Percentiles rank a stretch among this genome's conserved stretches.
Evolutionary conservation across 306 rosid species (phyloP).

Genomic region (Cajanus cajan): DNA sequence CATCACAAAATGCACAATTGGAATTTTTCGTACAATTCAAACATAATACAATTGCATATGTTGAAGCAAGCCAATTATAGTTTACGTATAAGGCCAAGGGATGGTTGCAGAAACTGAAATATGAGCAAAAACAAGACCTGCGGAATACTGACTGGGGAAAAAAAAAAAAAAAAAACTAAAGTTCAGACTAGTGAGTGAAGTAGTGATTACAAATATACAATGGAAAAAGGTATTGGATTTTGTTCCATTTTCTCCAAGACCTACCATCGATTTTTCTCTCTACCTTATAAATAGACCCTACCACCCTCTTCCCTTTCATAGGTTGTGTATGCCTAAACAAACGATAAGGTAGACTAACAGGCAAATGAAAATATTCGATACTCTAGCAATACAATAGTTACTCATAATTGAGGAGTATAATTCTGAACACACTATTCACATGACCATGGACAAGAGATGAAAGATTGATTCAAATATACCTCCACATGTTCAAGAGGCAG

Average conservation of each 20-base stretch:
- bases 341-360: background rate
- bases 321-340: too few species aligned
- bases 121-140: background rate
- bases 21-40: background rate
- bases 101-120: background rate
- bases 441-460: background rate
- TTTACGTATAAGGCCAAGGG: background rate
- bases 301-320: background rate
- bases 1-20: slow-evolving; percentile 14
- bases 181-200: background rate
- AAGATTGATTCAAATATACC: slow-evolving; percentile 48
- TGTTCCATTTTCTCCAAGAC: too few species aligned
- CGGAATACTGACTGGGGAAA: background rate
- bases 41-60: background rate
- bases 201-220: background rate
- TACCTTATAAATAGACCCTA: background rate
- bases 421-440: background rate
- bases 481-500: slow-evolving; percentile 80
- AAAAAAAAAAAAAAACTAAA: background rate
- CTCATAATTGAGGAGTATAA: background rate
- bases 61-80: slow-evolving; percentile 3
- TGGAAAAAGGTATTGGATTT: background rate
- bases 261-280: too few species aligned
- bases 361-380: background rate
- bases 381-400: background rate